A percentile compares a stretch with the other conserved stretches of the same genome.
Conservation (phyloP, 2,329 filamentous ascomycete genomes). For the Pyrenophora tritici-repentis region DNA sequence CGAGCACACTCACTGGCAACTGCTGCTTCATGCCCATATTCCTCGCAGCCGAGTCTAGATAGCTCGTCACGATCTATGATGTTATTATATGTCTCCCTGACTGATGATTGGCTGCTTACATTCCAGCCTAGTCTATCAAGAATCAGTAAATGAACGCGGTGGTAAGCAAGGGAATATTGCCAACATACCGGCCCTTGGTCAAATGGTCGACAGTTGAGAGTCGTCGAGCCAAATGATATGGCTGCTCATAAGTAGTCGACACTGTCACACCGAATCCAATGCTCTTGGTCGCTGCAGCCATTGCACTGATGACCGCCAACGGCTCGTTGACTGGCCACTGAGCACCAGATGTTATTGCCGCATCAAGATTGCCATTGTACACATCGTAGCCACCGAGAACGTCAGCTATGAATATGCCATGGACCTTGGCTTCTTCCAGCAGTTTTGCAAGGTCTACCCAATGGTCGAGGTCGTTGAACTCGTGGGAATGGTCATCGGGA, state of each 20-base stretch:
- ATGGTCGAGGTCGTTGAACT: slow-evolving; percentile 54
- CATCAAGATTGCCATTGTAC: slow-evolving; percentile 66
- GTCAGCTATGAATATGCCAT: slow-evolving; percentile 51
- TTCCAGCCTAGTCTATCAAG: slow-evolving; percentile 29
- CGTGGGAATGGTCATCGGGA: slow-evolving; percentile 65
- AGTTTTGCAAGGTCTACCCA: slow-evolving; percentile 48
- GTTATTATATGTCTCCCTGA: not conserved
- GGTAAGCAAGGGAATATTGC: not conserved
- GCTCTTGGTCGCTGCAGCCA: slow-evolving; percentile 69
- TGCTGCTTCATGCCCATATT: slow-evolving; percentile 65
- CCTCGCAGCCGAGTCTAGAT: slow-evolving; percentile 68
- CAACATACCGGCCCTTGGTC: slow-evolving; percentile 59
- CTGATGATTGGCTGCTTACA: slow-evolving; percentile 19
- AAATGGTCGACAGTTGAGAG: slow-evolving; percentile 70
- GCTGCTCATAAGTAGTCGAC: slow-evolving; percentile 70
- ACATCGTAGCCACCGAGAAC: slow-evolving; percentile 68
- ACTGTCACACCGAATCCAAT: slow-evolving; percentile 73
- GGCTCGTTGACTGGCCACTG: slow-evolving; percentile 77
- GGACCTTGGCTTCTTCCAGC: slow-evolving; percentile 47
- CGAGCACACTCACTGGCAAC: slow-evolving; percentile 59
- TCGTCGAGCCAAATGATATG: slow-evolving; percentile 68
- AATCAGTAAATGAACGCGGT: slow-evolving; percentile 4
- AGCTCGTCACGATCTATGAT: slow-evolving; percentile 66
- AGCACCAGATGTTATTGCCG: slow-evolving; percentile 65
- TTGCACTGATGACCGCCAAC: slow-evolving; percentile 65